Evolutionary conservation across 306 rosid species (phyloP).

Genomic region (Alnus glutinosa): DNA sequence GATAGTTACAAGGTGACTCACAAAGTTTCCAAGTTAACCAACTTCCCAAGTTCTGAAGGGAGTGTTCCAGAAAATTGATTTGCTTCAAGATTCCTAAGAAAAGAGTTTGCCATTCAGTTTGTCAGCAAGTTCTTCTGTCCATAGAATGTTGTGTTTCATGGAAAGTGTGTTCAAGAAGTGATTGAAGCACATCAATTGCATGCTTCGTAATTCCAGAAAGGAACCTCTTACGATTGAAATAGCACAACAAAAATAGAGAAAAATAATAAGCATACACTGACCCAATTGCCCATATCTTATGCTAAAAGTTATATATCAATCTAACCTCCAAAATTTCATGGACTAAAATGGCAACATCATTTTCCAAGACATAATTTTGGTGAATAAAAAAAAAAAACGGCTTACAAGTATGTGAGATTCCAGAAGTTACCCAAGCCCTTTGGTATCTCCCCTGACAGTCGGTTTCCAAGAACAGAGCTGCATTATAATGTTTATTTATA

Average conservation of each 20-base stretch:
- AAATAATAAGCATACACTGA: neutral
- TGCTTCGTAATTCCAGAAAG: neutral
- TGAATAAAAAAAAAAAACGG: neutral
- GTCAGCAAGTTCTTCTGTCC: neutral
- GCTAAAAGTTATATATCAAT: neutral
- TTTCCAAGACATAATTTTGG: neutral
- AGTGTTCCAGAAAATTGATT: slow-evolving; percentile 39
- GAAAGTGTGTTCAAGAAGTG: neutral
- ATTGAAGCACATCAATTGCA: neutral
- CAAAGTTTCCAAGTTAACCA: slow-evolving; percentile 21
- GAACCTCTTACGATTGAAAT: no score
- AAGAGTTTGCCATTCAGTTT: neutral
- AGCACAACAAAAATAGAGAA: neutral
- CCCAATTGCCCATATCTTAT: neutral
- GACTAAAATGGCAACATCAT: neutral
- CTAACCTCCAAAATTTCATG: neutral
- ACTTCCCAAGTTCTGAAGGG: slow-evolving; percentile 39
- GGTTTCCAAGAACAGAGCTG: slow-evolving; percentile 35
- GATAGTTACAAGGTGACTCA: neutral
- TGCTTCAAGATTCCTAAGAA: slow-evolving; percentile 29
- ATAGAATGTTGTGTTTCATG: neutral
- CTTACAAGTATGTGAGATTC: slow-evolving; percentile 34
- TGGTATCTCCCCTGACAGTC: slow-evolving; percentile 32
- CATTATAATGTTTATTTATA: neutral
- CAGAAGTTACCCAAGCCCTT: slow-evolving; percentile 32